These are phyloP conservation scores for Rubroboletus pulcherrimus DNA, from an alignment of 768 basidiomycete species.

Conservation along the genomic window DNA sequence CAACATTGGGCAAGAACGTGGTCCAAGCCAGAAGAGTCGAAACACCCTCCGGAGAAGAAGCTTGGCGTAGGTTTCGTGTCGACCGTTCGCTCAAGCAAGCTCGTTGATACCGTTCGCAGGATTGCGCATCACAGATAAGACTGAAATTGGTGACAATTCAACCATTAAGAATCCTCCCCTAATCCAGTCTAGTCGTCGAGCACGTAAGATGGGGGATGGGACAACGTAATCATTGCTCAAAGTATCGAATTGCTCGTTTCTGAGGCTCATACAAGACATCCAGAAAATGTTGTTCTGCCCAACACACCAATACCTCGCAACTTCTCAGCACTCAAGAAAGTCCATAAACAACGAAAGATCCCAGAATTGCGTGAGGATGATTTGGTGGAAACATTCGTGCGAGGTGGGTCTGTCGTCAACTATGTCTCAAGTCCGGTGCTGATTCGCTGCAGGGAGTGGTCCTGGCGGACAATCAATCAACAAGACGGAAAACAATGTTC, in stretches of 20 bases:
- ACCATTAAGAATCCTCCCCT: conserved; percentile 60
- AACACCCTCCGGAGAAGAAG: conserved; percentile 36
- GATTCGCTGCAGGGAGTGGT: conserved; percentile 61
- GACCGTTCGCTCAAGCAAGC: background rate
- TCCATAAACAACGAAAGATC: conserved; percentile 56
- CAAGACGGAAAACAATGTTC: conserved; percentile 90
- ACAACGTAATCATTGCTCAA: conserved; percentile 22
- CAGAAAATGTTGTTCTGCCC: conserved; percentile 32
- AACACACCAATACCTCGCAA: conserved; percentile 35
- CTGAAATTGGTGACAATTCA: conserved; percentile 84
- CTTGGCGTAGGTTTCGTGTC: conserved; percentile 50
- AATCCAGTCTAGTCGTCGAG: conserved; percentile 45
- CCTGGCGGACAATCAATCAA: conserved; percentile 97
- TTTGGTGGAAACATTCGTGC: conserved; percentile 82
- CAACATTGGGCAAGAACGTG: conserved; percentile 73
- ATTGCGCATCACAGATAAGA: conserved; percentile 70
- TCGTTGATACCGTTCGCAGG: conserved; percentile 38
- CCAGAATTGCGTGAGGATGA: conserved; percentile 76
- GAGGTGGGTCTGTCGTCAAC: conserved; percentile 49
- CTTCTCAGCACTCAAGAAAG: conserved; percentile 71
- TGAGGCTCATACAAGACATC: conserved; percentile 26
- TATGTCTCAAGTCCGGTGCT: background rate
- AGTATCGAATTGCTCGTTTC: conserved; percentile 30
- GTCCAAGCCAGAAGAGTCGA: conserved; percentile 68
- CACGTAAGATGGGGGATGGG: conserved; percentile 39